Conservation (phyloP, 2,329 filamentous ascomycete genomes). For the Talaromyces sp. region DNA sequence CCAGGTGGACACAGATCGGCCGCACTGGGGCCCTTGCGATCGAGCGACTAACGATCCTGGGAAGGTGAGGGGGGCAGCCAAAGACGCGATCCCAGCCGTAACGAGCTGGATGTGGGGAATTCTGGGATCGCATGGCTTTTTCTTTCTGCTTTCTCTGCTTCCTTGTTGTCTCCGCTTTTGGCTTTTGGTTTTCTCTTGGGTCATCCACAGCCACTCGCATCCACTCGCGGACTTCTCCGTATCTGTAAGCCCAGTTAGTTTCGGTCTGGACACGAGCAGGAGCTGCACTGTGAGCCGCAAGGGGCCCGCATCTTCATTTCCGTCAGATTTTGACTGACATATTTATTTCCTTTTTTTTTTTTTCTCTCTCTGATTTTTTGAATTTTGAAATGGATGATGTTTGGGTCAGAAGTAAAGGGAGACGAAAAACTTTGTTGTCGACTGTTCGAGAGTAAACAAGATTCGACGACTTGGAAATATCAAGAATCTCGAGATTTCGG, state of each 20-base stretch:
- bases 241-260: slow-evolving; percentile 2
- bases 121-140: slow-evolving; percentile 22
- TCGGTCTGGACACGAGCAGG: slow-evolving; percentile 19
- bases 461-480: too few relatives aligned
- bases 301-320: slow-evolving; percentile 13
- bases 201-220: slow-evolving; percentile 8
- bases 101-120: slow-evolving; percentile 26
- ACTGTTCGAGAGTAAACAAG: too few relatives aligned
- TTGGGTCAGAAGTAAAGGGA: neutral
- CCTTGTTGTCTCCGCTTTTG: slow-evolving; percentile 9
- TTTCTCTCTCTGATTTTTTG: neutral
- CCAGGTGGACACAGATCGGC: slow-evolving; percentile 28
- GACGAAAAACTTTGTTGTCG: too few relatives aligned
- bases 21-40: slow-evolving; percentile 22
- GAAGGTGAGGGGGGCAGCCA: slow-evolving; percentile 16
- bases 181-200: neutral
- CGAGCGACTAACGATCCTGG: slow-evolving; percentile 22
- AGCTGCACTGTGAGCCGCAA: slow-evolving; percentile 30
- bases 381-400: neutral
- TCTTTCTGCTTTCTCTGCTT: slow-evolving; percentile 5
- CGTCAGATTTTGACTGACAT: slow-evolving; percentile 6
- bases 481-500: too few relatives aligned
- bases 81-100: slow-evolving; percentile 25
- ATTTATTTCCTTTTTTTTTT: neutral
- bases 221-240: slow-evolving; percentile 26